A percentile compares a stretch with the other conserved stretches of the same genome.
phyloP scores from a whole-genome alignment of 352 stramenopile genomes.

The Phytopythium delawarense region DNA sequence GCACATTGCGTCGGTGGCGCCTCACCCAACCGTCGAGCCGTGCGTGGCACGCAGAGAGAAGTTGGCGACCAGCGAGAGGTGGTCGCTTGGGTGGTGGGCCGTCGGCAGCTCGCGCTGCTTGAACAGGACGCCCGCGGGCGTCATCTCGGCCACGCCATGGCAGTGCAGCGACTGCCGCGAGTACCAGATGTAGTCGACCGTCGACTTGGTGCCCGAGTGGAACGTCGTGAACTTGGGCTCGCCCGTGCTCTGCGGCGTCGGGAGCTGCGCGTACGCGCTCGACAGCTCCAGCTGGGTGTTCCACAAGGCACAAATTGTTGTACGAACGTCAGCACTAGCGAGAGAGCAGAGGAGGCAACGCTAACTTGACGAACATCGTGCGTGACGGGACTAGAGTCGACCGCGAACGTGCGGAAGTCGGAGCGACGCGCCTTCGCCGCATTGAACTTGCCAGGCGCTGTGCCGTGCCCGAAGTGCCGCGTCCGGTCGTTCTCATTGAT shows the following conservation, averaged over 20 bases:
- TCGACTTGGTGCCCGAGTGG: constrained; percentile 45
- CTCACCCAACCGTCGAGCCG: not conserved
- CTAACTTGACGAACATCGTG: constrained; percentile 19
- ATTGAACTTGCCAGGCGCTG: constrained; percentile 36
- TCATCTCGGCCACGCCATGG: constrained; percentile 65
- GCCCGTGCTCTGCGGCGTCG: constrained; percentile 38
- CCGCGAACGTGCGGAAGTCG: constrained; percentile 18
- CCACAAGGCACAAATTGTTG: not conserved
- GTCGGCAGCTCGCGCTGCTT: constrained; percentile 42
- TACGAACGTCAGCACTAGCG: not conserved
- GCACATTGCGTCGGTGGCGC: no score
- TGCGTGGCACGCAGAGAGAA: constrained; percentile 33
- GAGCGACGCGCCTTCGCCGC: constrained; percentile 10
- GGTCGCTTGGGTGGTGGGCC: constrained; percentile 53
- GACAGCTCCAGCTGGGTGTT: constrained; percentile 36
- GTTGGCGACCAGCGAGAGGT: constrained; percentile 63
- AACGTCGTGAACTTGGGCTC: constrained; percentile 76
- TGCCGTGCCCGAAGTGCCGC: constrained; percentile 36
- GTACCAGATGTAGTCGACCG: constrained; percentile 78
- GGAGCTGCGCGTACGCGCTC: constrained; percentile 61
- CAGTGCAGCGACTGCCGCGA: constrained; percentile 41
- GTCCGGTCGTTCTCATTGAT: constrained; percentile 29
- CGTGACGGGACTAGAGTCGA: constrained; percentile 10
- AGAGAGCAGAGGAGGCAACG: no score
- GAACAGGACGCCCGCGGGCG: constrained; percentile 46